A percentile compares a stretch with the other conserved stretches of the same genome.
phyloP scores from a whole-genome alignment of 176 grass and related monocot species.

The Eleusine indica region DNA sequence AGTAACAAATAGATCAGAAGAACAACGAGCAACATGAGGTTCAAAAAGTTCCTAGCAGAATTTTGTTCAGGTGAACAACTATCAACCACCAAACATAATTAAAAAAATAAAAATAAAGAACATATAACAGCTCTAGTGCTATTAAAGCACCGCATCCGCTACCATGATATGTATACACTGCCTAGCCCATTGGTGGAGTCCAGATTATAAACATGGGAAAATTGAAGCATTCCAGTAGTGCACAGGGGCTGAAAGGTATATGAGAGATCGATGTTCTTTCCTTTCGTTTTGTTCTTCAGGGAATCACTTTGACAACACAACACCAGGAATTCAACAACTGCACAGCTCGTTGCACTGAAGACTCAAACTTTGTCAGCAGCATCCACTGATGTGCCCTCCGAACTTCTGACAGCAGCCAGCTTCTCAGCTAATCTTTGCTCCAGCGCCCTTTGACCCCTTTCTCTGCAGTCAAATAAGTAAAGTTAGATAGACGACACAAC shows the following conservation, averaged over 20 bases:
- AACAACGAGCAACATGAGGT: not conserved
- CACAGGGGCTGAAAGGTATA: not conserved
- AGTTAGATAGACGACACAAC: not conserved
- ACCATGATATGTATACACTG: not conserved
- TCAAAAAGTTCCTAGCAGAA: not conserved
- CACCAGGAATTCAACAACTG: slow-evolving; percentile 34
- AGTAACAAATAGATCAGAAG: not conserved
- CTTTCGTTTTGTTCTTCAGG: slow-evolving; percentile 8
- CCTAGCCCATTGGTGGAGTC: not conserved
- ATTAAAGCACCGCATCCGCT: slow-evolving; percentile 11
- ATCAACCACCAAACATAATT: not conserved
- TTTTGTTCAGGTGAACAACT: not conserved
- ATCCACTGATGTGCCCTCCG: slow-evolving; percentile 44
- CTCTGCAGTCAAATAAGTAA: slow-evolving; percentile 52
- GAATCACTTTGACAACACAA: slow-evolving; percentile 17
- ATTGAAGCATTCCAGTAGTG: not conserved
- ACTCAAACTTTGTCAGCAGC: slow-evolving; percentile 76
- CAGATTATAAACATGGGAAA: slow-evolving; percentile 18
- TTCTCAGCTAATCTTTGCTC: slow-evolving; percentile 97
- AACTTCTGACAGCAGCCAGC: slow-evolving; percentile 46
- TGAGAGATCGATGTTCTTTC: not conserved
- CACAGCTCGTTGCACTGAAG: not conserved
- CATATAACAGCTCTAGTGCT: slow-evolving; percentile 9
- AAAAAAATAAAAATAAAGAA: not conserved
- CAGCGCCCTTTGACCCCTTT: slow-evolving; percentile 93